These are phyloP conservation scores for Laguncularia racemosa DNA, from an alignment of 345 rosid species.

Conservation along the genomic window DNA sequence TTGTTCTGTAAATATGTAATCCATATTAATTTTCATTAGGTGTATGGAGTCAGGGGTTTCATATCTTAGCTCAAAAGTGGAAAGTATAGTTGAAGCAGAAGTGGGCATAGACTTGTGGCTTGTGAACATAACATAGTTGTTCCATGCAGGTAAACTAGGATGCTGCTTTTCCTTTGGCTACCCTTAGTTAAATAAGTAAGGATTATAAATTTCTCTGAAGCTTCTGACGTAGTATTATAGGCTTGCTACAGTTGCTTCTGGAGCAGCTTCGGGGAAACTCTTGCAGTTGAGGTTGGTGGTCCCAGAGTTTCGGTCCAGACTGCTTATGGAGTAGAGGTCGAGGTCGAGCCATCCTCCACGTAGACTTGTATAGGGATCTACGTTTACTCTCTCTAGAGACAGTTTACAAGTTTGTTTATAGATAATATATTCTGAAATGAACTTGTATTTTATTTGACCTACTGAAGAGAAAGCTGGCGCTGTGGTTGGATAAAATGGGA, in stretches of 20 bases:
- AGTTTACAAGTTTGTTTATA: no score
- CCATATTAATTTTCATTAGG: constrained; percentile 58
- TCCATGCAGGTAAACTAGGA: constrained; percentile 66
- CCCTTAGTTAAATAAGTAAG: no score
- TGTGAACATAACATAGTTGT: constrained; percentile 45
- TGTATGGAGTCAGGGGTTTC: constrained; percentile 97
- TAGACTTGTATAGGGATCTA: no score
- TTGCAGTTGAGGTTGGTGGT: constrained; percentile 95
- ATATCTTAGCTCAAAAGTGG: constrained; percentile 92
- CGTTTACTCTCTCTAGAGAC: no score
- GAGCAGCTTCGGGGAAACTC: constrained; percentile 98
- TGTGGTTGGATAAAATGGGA: constrained; percentile 71
- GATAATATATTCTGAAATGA: no score
- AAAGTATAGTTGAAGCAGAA: constrained; percentile 62
- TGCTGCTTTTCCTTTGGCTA: background rate
- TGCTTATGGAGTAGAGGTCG: constrained; percentile 97
- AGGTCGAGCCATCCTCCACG: constrained; percentile 37
- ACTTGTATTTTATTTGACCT: constrained; percentile 32
- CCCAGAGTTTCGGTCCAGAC: constrained; percentile 94
- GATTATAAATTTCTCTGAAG: constrained; percentile 5
- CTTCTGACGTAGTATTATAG: constrained; percentile 43
- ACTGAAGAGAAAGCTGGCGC: constrained; percentile 66
- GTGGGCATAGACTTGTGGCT: constrained; percentile 66
- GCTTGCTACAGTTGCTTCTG: constrained; percentile 97
- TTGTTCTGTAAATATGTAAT: constrained; percentile 30